Conservation (phyloP, 805 yeast species). For the Starmerella apicola region DNA sequence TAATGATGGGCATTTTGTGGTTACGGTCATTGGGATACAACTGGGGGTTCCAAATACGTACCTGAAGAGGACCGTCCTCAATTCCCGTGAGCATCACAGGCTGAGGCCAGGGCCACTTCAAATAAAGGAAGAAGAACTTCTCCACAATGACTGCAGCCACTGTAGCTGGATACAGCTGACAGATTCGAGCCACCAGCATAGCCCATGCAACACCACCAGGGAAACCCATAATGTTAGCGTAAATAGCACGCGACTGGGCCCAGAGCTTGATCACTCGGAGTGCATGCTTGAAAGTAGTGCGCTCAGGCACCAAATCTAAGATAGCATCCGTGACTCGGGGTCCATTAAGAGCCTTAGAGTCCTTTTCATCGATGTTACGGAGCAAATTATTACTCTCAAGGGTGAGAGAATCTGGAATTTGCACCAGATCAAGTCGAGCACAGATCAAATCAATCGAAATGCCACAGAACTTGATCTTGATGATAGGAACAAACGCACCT, state of each 20-base stretch:
- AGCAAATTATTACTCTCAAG: constrained; percentile 75
- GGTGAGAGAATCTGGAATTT: constrained; percentile 63
- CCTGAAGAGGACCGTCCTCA: constrained; percentile 95
- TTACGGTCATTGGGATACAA: constrained; percentile 77
- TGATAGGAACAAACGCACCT: constrained; percentile 95
- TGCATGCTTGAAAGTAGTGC: constrained; percentile 84
- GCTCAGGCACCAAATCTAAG: constrained; percentile 77
- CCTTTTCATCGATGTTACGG: constrained; percentile 81
- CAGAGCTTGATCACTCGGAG: constrained; percentile 85
- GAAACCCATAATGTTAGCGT: constrained; percentile 90
- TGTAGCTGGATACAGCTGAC: constrained; percentile 93
- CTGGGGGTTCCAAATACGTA: constrained; percentile 92
- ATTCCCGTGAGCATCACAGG: constrained; percentile 86
- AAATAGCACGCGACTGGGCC: constrained; percentile 92
- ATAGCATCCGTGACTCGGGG: constrained; percentile 96
- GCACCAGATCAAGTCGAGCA: constrained; percentile 72
- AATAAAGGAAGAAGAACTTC: constrained; percentile 72
- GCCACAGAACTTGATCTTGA: constrained; percentile 76
- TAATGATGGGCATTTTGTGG: constrained; percentile 94
- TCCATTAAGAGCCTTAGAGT: constrained; percentile 81
- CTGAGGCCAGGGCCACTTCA: constrained; percentile 97
- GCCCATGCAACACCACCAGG: constrained; percentile 99
- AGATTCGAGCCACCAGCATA: constrained; percentile 94
- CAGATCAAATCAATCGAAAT: constrained; percentile 86
- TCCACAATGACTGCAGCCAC: constrained; percentile 84